Conservation (phyloP, 2,329 filamentous ascomycete species). For the Diaporthe sp. region DNA sequence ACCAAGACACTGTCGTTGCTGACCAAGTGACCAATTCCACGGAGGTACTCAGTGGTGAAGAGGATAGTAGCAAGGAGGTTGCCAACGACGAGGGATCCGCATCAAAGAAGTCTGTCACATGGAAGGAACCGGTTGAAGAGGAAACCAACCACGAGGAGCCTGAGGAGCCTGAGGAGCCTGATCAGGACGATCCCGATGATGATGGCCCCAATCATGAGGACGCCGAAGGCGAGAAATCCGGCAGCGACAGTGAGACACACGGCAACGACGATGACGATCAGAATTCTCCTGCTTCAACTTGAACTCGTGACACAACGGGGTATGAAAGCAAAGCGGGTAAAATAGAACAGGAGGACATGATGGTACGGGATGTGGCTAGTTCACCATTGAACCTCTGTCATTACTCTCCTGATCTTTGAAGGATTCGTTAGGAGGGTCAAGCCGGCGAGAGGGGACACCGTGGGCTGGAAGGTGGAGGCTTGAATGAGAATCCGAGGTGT, state of each 20-base stretch:
- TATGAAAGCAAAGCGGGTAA: background rate
- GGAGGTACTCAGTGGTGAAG: too few relatives aligned
- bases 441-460: too few relatives aligned
- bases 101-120: background rate
- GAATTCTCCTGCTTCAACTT: background rate
- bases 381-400: slow-evolving; percentile 2
- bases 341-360: background rate
- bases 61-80: too few relatives aligned
- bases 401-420: background rate
- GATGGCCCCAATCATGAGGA: too few relatives aligned
- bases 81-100: background rate
- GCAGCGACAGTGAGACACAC: background rate
- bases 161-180: background rate
- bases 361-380: background rate
- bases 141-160: background rate
- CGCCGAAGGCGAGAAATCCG: background rate
- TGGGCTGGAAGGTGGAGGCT: background rate
- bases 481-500: too few relatives aligned
- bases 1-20: background rate
- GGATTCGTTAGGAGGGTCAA: background rate
- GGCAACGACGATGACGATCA: background rate
- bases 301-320: background rate
- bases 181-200: too few relatives aligned
- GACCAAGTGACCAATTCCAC: too few relatives aligned
- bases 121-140: background rate